phyloP scores from a whole-genome alignment of 2,329 filamentous ascomycete genomes.

The Aspergillus ochraceoroseus region DNA sequence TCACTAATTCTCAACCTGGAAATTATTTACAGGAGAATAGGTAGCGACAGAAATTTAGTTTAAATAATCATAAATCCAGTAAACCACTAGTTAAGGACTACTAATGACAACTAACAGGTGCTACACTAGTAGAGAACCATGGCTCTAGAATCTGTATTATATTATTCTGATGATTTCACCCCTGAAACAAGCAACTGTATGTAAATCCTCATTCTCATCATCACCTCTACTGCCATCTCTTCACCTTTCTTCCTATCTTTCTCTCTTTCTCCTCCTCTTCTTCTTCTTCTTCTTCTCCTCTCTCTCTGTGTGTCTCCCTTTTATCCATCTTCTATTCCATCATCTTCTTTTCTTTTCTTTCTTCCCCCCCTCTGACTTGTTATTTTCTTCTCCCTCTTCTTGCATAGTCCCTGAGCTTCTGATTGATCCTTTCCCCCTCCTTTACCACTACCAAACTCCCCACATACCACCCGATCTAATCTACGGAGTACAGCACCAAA shows the following conservation, averaged over 20 bases:
- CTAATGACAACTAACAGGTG: no score
- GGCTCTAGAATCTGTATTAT: no score
- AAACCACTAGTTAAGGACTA: no score
- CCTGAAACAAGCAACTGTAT: slow-evolving; percentile 23
- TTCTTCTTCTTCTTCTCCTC: slow-evolving; percentile 2
- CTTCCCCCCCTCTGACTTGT: neutral
- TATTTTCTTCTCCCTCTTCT: neutral
- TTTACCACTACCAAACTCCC: slow-evolving; percentile 2
- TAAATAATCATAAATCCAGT: no score
- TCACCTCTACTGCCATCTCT: slow-evolving; percentile 17
- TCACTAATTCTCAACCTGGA: no score
- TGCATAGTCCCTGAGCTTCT: neutral
- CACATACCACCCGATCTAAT: slow-evolving; percentile 9
- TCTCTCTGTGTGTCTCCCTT: slow-evolving; percentile 2
- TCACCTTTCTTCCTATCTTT: slow-evolving; percentile 6
- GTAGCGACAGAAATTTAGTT: no score
- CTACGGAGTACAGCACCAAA: neutral
- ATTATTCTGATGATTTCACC: slow-evolving; percentile 21
- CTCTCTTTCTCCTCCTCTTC: slow-evolving; percentile 7
- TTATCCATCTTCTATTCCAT: slow-evolving; percentile 2
- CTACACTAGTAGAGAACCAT: no score
- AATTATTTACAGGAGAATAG: no score
- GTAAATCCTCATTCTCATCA: slow-evolving; percentile 28
- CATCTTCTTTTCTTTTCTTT: neutral
- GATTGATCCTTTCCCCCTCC: slow-evolving; percentile 3